A percentile compares a stretch with the other conserved stretches of the same genome.
These are phyloP conservation scores for Pneumocystis canis DNA, from an alignment of 1,139 yeast genomes.

Conservation along the genomic window DNA sequence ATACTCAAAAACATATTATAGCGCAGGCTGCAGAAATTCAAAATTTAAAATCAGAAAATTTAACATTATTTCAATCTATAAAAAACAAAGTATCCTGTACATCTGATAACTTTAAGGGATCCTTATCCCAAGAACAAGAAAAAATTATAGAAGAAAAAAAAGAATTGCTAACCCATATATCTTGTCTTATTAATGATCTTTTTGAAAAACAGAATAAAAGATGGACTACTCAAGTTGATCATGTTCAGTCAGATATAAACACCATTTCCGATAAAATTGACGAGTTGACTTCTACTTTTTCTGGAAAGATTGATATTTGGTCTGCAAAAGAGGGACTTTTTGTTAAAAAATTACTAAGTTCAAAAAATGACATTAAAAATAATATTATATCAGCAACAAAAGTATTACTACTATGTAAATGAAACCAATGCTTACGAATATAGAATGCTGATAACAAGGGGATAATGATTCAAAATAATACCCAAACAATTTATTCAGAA, in stretches of 20 bases:
- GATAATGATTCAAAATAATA: conserved; percentile 13
- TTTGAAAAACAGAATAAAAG: conserved; percentile 10
- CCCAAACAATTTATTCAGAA: conserved; percentile 16
- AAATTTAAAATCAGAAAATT: conserved; percentile 14
- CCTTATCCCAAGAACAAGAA: conserved; percentile 10
- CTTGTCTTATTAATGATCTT: conserved; percentile 6
- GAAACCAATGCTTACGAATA: neutral
- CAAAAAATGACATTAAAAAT: conserved; percentile 16
- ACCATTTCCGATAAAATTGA: conserved; percentile 7
- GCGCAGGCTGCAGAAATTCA: conserved; percentile 16
- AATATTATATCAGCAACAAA: conserved; percentile 13
- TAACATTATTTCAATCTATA: conserved; percentile 9
- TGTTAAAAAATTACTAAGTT: conserved; percentile 12
- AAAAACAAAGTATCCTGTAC: conserved; percentile 6
- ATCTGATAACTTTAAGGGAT: conserved; percentile 1
- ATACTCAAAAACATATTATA: conserved; percentile 15
- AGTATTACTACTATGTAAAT: neutral
- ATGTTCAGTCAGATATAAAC: conserved; percentile 2
- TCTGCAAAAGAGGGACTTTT: conserved; percentile 14
- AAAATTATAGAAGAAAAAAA: conserved; percentile 8
- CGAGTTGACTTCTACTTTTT: conserved; percentile 10
- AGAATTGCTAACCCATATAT: conserved; percentile 9
- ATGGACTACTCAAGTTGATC: conserved; percentile 3
- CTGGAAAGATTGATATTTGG: conserved; percentile 14
- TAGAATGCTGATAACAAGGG: conserved; percentile 14